These are phyloP conservation scores for Coemansia umbellata DNA, from an alignment of 192 early-diverging fungal genomes.

Conservation along the genomic window DNA sequence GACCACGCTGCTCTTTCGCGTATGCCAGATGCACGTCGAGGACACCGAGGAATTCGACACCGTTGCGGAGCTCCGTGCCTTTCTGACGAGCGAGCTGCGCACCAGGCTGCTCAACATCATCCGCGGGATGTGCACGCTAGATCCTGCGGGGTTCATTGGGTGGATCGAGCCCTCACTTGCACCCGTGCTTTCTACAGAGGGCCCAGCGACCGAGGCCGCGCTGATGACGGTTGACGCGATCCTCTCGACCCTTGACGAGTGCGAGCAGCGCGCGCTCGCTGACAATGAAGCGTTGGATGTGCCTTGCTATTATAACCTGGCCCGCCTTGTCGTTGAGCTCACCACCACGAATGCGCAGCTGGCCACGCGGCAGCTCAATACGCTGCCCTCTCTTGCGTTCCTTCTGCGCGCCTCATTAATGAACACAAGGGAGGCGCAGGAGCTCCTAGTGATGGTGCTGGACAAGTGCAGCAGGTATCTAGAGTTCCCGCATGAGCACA, in stretches of 20 bases:
- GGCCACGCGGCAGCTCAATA: constrained; percentile 22
- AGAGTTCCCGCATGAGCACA: constrained; percentile 9
- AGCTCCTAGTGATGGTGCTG: constrained; percentile 28
- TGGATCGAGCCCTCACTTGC: constrained; percentile 43
- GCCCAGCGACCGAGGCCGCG: constrained; percentile 26
- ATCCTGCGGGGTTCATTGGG: constrained; percentile 38
- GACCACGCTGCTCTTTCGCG: constrained; percentile 18
- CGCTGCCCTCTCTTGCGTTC: constrained; percentile 43
- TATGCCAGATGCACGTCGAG: constrained; percentile 24
- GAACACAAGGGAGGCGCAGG: constrained; percentile 10
- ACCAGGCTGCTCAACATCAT: constrained; percentile 29
- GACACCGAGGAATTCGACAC: constrained; percentile 35
- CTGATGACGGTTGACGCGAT: constrained; percentile 30
- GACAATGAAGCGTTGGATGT: constrained; percentile 8
- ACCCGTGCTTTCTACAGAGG: constrained; percentile 8
- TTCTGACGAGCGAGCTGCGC: constrained; percentile 32
- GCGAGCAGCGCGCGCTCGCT: constrained; percentile 37
- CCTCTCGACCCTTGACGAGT: constrained; percentile 34
- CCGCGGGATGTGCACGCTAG: constrained; percentile 32
- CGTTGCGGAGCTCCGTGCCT: constrained; percentile 23
- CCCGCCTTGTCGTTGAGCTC: constrained; percentile 13
- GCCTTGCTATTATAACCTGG: constrained; percentile 31
- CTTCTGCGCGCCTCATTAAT: constrained; percentile 31
- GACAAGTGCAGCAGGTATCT: constrained; percentile 21
- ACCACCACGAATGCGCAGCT: neutral